Evolutionary conservation across 805 yeast species (phyloP).

Genomic region (Yamadazyma laniorum): DNA sequence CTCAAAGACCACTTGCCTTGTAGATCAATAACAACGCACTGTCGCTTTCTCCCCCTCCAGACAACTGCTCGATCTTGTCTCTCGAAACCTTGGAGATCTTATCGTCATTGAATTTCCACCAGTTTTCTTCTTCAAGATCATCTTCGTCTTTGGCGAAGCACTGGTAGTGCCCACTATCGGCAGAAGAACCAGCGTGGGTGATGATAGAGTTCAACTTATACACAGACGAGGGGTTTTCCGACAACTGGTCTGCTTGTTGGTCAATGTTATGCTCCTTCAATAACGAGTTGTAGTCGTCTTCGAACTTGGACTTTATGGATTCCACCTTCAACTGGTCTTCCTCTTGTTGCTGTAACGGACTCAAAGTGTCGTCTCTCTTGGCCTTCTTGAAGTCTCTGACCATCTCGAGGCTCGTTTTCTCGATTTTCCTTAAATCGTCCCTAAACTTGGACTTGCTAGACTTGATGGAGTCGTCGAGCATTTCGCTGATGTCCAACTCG

Average conservation of each 20-base stretch:
- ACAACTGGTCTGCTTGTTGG: slow-evolving; percentile 32
- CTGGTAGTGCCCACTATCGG: slow-evolving; percentile 97
- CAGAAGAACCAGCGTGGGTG: slow-evolving; percentile 93
- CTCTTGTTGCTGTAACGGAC: slow-evolving; percentile 55
- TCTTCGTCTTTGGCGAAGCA: slow-evolving; percentile 73
- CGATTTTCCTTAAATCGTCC: slow-evolving; percentile 73
- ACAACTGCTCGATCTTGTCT: slow-evolving; percentile 77
- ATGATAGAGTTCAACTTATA: slow-evolving; percentile 81
- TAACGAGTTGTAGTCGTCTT: slow-evolving; percentile 39
- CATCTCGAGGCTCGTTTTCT: slow-evolving; percentile 71
- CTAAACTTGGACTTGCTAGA: slow-evolving; percentile 65
- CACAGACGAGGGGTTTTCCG: slow-evolving; percentile 84
- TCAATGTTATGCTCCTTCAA: slow-evolving; percentile 36
- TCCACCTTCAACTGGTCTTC: slow-evolving; percentile 50
- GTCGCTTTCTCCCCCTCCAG: slow-evolving; percentile 99
- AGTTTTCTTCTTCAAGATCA: slow-evolving; percentile 64
- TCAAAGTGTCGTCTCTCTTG: slow-evolving; percentile 28
- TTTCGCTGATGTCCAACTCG: slow-evolving; percentile 82
- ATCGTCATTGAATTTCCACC: slow-evolving; percentile 97
- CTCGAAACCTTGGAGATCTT: slow-evolving; percentile 74
- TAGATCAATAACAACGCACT: slow-evolving; percentile 87
- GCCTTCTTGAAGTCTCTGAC: slow-evolving; percentile 70
- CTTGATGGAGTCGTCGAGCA: slow-evolving; percentile 76
- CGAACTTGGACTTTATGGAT: slow-evolving; percentile 52
- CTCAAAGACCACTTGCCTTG: slow-evolving; percentile 67